A percentile compares a stretch with the other conserved stretches of the same genome.
These are phyloP conservation scores for Cryptosporidium bovis DNA, from an alignment of 169 alveolate genomes.

Conservation along the genomic window DNA sequence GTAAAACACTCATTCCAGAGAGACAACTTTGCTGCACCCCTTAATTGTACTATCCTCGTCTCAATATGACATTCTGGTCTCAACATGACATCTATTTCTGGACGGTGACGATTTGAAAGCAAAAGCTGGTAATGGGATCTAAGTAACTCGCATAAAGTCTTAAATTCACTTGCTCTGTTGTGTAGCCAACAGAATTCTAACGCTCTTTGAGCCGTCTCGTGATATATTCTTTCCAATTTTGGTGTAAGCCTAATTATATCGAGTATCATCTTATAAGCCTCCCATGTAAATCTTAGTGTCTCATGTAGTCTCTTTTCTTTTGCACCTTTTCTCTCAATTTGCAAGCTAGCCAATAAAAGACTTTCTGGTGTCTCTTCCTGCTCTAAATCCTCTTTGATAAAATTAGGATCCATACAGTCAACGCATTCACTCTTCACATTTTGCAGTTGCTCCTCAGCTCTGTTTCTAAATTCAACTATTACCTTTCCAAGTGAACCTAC, in stretches of 20 bases:
- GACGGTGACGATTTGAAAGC: conserved; percentile 60
- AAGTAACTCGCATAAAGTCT: conserved; percentile 93
- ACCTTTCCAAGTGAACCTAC: conserved; percentile 90
- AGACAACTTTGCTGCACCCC: conserved; percentile 91
- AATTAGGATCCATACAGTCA: conserved; percentile 70
- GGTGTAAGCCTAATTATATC: conserved; percentile 94
- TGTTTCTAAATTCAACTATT: conserved; percentile 87
- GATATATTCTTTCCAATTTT: conserved; percentile 93
- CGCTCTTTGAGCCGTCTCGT: conserved; percentile 93
- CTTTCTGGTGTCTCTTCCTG: conserved; percentile 88
- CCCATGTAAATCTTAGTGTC: conserved; percentile 92
- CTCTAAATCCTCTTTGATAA: conserved; percentile 54
- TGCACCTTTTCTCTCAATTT: conserved; percentile 85
- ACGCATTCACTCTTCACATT: conserved; percentile 81
- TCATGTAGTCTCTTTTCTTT: conserved; percentile 83
- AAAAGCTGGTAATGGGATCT: conserved; percentile 91
- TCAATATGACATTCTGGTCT: conserved; percentile 89
- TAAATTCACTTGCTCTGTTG: conserved; percentile 92
- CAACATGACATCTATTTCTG: conserved; percentile 85
- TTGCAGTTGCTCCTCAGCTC: conserved; percentile 88
- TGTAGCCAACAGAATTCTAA: conserved; percentile 92
- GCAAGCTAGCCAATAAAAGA: conserved; percentile 85
- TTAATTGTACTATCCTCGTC: conserved; percentile 91
- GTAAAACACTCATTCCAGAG: conserved; percentile 95
- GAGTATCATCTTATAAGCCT: conserved; percentile 92